Evolutionary conservation across 148 eudicot species (phyloP), one percentile per base, ranked within the genome.

Genomic region (Chenopodium formosanum): DNA sequence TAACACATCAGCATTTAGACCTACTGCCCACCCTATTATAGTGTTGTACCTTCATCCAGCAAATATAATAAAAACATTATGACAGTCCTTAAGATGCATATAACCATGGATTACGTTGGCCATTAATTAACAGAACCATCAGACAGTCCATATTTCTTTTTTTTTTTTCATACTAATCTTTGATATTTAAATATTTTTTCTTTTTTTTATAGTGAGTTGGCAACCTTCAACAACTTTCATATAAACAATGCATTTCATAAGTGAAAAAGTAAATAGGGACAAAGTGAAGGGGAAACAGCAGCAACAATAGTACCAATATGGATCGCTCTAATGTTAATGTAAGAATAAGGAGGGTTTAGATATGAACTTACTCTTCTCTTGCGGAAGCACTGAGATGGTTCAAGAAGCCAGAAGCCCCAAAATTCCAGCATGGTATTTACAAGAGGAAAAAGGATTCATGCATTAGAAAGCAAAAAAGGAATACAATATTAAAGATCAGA

Each of bases 351-450:
- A 78, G 64, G 79, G 44, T 52, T 27, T 65, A 78, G 76, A 23
- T 9, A 73, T 60, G 74, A 62, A 89, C 99, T 92, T 90, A 96
- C 99, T 96, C 87, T 87, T 86, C 77, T 94, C 98, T 90, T 91
- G 97, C 76, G 99, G 99, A 83, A 96, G 91, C 86, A 91, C 99
- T 96, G 93, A 75, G 58, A 80, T 65, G 58, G 78, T 66, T 83
- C 82, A 83, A 75, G 88, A 76, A 82, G 71, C 77, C 84, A 85
- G 88, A 76, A 82, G 71, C 77, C 84, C 84, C 89, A 79, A 12
- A 63, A 82, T 80, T 84, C 76, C 82, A 76, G 74, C 27, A 56
- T 23, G 69, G 52, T 12, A 76, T 44, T 40, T 72, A 70, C 67
- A 74, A 73, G 69, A 70, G 2, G 25, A 14, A 74, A 70, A 70